These are phyloP conservation scores for Uronychia setigera DNA, from an alignment of 73 alveolate genomes.

Conservation along the genomic window DNA sequence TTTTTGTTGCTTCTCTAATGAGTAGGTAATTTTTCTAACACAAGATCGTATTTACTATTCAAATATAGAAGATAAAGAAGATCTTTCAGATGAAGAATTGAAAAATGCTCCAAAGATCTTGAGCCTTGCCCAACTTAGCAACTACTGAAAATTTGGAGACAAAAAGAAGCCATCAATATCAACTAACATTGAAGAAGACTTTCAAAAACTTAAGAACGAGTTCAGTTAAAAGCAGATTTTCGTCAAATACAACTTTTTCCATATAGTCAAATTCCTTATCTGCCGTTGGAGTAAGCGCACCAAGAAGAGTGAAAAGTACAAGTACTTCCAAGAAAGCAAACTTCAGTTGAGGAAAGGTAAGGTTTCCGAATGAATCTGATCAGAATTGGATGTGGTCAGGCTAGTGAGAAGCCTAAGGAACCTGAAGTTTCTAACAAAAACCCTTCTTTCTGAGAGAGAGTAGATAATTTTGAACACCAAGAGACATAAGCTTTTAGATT, in stretches of 20 bases:
- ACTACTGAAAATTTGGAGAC: too few species aligned
- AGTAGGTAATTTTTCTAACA: background rate
- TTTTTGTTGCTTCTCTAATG: background rate
- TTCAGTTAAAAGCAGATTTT: background rate
- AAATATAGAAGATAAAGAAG: background rate
- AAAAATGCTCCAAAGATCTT: background rate
- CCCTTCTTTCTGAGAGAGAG: background rate
- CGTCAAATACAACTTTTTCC: background rate
- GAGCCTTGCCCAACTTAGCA: background rate
- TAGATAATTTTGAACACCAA: background rate
- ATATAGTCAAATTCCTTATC: background rate
- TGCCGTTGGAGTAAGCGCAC: background rate
- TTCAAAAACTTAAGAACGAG: background rate
- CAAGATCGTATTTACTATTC: background rate
- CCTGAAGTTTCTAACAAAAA: background rate
- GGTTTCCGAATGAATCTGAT: background rate
- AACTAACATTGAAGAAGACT: background rate
- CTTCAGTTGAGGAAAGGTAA: background rate
- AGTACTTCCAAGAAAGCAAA: background rate
- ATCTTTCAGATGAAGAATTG: background rate
- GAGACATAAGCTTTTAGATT: background rate
- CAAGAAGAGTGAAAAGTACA: background rate
- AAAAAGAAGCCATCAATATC: too few species aligned
- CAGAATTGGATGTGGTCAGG: slow-evolving; percentile 1
- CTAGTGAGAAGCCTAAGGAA: background rate